Base-by-base conservation (phyloP, 306 rosid genomes). In the Trichosanthes truncata region DNA sequence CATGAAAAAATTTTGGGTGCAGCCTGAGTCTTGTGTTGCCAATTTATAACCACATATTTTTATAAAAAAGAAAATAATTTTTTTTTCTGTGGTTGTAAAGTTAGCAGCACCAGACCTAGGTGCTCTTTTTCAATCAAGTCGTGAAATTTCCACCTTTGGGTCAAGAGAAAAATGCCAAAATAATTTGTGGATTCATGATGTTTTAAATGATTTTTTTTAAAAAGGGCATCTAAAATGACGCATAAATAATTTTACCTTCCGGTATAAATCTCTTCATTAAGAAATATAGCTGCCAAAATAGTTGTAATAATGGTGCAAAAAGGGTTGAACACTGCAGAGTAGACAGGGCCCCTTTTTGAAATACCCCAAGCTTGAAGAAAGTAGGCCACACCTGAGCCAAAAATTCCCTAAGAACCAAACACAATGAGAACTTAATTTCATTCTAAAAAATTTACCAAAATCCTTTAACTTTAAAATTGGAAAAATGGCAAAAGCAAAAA, bases 361-460 rank as follows among this genome's bases (percentile, higher is more conserved):
- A 89, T 41, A 76, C 87, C 74, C 90, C 92, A 88, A 57, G 87
- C 84, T 88, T 84, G 92, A 35, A 84, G 59, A 65, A 56, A 79
- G 73, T 73, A 83, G 1, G 86, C 17, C 40, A 83, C 9, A 38
- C 80, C 87, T 26, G 93, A 87, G 59, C 88, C 89, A 62, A 86
- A 21, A 3, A 83, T 51, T 81, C 94, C 94, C 92, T 90, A 55
- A 40, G 21, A 12, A 80, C 18, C 66, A 29, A n/a, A 38, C 0
- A 59, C 52, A 13, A 67, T 67, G 33, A 46, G 33, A 29, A 6
- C 35, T 25, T 29, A 29, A 29, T 13, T 0, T 62, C 40, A 29
- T n/a, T n/a, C n/a, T n/a, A 62, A 61, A 23, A 4, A 48, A 29
- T 2, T 51, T 51, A 51, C 21, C 9, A n/a, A 25, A 60, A 10